A percentile compares a stretch with the other conserved stretches of the same genome.
These are phyloP conservation scores for Cryptosporidium viatorum DNA, from an alignment of 169 alveolate species.

Conservation along the genomic window DNA sequence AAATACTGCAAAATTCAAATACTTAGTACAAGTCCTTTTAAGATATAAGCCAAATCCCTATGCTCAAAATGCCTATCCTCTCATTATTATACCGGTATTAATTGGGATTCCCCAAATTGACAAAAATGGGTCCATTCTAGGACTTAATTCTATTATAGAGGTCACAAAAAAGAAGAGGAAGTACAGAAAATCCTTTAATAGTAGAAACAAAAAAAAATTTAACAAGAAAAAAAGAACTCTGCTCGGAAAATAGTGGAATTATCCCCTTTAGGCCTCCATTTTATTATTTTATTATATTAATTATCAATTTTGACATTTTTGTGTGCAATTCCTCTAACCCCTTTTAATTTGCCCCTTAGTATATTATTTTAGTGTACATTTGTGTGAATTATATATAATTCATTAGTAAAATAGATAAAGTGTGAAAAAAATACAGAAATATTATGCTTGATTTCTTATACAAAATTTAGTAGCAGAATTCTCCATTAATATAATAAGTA, in stretches of 20 bases:
- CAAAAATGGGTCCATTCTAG: conserved; percentile 27
- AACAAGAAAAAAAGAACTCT: background rate
- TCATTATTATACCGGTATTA: conserved; percentile 35
- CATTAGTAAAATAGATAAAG: background rate
- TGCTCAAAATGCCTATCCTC: conserved; percentile 4
- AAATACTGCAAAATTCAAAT: background rate
- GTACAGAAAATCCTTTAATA: background rate
- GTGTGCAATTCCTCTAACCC: background rate
- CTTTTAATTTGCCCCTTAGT: background rate
- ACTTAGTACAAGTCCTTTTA: background rate
- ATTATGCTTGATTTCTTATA: background rate
- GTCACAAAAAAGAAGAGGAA: conserved; percentile 12
- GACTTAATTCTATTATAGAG: conserved; percentile 19
- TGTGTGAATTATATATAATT: background rate
- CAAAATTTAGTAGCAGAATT: background rate
- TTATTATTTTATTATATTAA: background rate
- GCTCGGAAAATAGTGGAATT: conserved; percentile 2
- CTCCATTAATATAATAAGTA: background rate
- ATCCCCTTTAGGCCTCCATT: background rate
- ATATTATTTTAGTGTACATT: conserved; percentile 14
- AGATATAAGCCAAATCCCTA: conserved; percentile 19
- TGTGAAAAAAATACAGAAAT: background rate
- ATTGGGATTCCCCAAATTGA: conserved; percentile 63
- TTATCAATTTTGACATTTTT: conserved; percentile 4
- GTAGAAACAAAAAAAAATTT: background rate